Evolutionary conservation across 352 stramenopile species (phyloP).

Genomic region (Globisporangium polare): DNA sequence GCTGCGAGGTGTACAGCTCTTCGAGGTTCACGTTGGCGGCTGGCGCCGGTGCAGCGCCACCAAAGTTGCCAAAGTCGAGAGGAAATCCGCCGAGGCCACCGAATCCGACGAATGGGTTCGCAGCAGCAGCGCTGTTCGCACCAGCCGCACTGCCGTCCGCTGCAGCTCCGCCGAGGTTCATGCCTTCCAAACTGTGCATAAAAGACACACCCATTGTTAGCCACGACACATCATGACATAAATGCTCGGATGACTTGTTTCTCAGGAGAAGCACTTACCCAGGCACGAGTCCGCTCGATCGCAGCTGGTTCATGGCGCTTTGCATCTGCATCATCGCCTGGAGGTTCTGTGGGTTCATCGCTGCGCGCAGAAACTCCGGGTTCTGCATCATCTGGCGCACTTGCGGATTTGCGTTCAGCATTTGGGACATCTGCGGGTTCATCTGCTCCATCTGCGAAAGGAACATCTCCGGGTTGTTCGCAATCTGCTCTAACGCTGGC

Average conservation of each 20-base stretch:
- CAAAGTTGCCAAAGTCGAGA: slow-evolving; percentile 19
- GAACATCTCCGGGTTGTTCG: slow-evolving; percentile 77
- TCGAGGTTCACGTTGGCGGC: slow-evolving; percentile 73
- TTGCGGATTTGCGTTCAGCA: slow-evolving; percentile 87
- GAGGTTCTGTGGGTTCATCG: slow-evolving; percentile 89
- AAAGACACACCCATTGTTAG: slow-evolving; percentile 2
- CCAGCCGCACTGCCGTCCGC: slow-evolving; percentile 4
- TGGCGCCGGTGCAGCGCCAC: slow-evolving; percentile 25
- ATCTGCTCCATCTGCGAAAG: slow-evolving; percentile 82
- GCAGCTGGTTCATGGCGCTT: slow-evolving; percentile 82
- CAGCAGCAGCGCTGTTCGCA: slow-evolving; percentile 16
- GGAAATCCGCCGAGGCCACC: slow-evolving; percentile 33
- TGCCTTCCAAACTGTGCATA: slow-evolving; percentile 38
- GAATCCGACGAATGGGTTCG: slow-evolving; percentile 56
- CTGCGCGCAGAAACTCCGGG: slow-evolving; percentile 77
- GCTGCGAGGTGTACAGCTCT: slow-evolving; percentile 82
- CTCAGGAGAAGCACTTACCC: slow-evolving; percentile 32
- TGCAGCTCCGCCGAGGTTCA: slow-evolving; percentile 32
- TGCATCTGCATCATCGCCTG: slow-evolving; percentile 92
- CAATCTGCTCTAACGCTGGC: slow-evolving; percentile 74
- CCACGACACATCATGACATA: background rate
- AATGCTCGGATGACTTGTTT: background rate
- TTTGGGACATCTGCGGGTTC: slow-evolving; percentile 87
- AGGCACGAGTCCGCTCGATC: slow-evolving; percentile 57
- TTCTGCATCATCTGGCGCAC: slow-evolving; percentile 89